phyloP scores from a whole-genome alignment of 306 rosid genomes.

The Phaseolus lunatus region DNA sequence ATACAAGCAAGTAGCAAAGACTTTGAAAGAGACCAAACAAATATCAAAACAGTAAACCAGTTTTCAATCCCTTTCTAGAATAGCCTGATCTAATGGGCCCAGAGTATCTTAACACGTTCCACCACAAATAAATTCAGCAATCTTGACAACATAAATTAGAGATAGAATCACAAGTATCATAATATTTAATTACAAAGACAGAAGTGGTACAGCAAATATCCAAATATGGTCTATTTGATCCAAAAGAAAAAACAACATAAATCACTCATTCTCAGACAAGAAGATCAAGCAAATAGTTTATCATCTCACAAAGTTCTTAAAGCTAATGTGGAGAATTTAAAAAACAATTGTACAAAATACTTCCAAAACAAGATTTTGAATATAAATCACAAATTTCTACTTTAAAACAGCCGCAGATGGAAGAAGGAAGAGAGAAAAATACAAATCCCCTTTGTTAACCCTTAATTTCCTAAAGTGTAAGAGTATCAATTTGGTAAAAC shows the following conservation, averaged over 20 bases:
- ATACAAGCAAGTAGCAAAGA: not conserved
- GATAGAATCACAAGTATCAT: not conserved
- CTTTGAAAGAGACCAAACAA: constrained; percentile 17
- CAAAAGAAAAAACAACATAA: constrained; percentile 9
- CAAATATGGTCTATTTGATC: not conserved
- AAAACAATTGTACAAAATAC: not conserved
- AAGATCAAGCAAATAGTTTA: not conserved
- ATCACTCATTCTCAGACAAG: not conserved
- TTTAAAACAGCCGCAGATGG: not conserved
- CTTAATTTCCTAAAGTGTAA: constrained; percentile 8
- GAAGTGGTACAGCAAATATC: not conserved
- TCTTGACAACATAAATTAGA: constrained; percentile 7
- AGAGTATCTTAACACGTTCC: not conserved
- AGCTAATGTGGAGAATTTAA: constrained; percentile 4
- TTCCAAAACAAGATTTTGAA: constrained; percentile 15
- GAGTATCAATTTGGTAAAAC: constrained; percentile 30
- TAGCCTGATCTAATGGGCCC: not conserved
- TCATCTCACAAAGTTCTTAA: constrained; percentile 2
- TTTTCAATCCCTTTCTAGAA: not conserved
- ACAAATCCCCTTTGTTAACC: not conserved
- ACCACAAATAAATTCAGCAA: constrained; percentile 10
- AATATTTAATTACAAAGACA: constrained; percentile 10
- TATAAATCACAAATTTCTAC: constrained; percentile 5
- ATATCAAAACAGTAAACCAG: constrained; percentile 16
- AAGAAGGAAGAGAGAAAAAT: not conserved